phyloP scores from a whole-genome alignment of 345 rosid genomes.

The Reutealis trisperma region DNA sequence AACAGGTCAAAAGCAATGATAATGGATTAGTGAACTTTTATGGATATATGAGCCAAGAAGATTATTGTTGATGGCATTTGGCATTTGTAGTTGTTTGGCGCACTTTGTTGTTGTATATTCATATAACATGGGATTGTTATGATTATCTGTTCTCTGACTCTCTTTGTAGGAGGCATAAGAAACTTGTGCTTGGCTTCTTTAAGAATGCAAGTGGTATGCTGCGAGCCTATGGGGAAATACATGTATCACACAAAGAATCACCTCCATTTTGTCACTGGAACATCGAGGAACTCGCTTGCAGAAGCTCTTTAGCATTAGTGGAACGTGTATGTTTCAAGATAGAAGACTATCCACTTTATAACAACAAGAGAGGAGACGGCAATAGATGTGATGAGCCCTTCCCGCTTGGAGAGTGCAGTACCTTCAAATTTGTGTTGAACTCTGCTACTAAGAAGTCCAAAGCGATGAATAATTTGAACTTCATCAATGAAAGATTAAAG shows the following conservation, averaged over 20 bases:
- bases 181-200: constrained; percentile 46
- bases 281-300: constrained; percentile 48
- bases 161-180: constrained; percentile 49
- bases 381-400: constrained; percentile 49
- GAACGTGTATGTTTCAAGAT: constrained; percentile 32
- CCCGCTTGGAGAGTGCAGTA: constrained; percentile 48
- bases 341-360: constrained; percentile 50
- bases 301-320: constrained; percentile 31
- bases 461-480: not conserved
- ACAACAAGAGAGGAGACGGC: constrained; percentile 54
- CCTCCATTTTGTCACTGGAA: constrained; percentile 55
- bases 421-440: constrained; percentile 46
- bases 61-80: not conserved
- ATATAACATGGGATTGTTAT: not conserved
- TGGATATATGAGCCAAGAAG: not conserved
- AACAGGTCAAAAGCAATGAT: not conserved
- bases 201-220: constrained; percentile 46
- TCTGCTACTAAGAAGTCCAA: constrained; percentile 15
- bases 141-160: not conserved
- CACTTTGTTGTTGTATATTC: not conserved
- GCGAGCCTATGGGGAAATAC: constrained; percentile 46
- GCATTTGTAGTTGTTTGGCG: not conserved
- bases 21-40: not conserved
- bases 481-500: not conserved
- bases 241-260: constrained; percentile 57